Evolutionary conservation across 2,329 filamentous ascomycete species (phyloP), one percentile per base, ranked within the genome.

Genomic region (Exophiala dermatitidis): DNA sequence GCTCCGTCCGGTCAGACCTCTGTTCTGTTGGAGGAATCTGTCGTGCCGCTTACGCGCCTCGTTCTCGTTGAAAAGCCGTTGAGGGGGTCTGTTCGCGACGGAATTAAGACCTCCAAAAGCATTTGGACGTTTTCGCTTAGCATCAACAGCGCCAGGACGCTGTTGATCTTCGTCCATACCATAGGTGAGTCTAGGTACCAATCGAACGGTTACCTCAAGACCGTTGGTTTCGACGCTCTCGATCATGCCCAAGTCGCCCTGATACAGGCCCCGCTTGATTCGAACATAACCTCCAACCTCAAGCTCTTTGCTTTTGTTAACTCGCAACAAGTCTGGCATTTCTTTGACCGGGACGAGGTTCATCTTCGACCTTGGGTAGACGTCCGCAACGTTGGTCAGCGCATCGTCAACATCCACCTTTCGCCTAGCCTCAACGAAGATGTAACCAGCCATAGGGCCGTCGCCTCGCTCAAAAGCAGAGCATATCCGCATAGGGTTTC

Each of bases 291-390:
- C 89, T 59, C 91, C 91, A 6, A 86, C 86, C 63, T 93, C 83
- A 33, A 98, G 76, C 29, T 84, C 83, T 45, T 90, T 87, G 2
- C 86, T 91, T 73, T 95, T 95, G 56, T 83, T 84, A 30, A 95
- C 88, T 48, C 90, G 83, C 12, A 98, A 77, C n/a, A 98, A 79
- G 70, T 97, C 93, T 1, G 93, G 91, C 84, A 96, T 95, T 71
- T 98, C 93, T 69, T 95, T 95, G 65, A 97, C 90, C 46, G 93
- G 88, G 40, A 98, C 89, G 48, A 97, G 76, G 42, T 90, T 81
- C 73, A 93, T 85, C 70, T 90, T 93, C 30, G 82, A 86, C 52
- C 89, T 83, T 50, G 91, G 88, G 68, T 96, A 98, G 36, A 95
- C 86, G 66, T 95, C 90, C 57, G 88, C 81, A 65, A 98, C 81